phyloP scores from a whole-genome alignment of 768 basidiomycete species.

The Kockovaella imperatae region DNA sequence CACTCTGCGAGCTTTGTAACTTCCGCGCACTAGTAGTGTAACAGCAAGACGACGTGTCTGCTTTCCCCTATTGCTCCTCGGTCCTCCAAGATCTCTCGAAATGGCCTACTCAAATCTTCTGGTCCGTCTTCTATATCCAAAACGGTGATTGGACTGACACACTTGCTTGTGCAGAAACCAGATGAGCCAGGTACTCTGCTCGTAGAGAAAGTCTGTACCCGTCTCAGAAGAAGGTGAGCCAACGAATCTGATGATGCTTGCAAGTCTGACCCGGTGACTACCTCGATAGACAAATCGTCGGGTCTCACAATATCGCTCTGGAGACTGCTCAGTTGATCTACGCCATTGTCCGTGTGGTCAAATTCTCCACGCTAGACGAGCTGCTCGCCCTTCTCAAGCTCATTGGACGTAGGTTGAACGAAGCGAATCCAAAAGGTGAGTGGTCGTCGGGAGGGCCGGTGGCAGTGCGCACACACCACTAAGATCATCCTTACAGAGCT shows the following conservation, averaged over 20 bases:
- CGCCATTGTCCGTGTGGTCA: conserved; percentile 78
- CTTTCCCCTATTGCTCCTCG: no score
- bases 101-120: background rate
- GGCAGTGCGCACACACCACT: background rate
- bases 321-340: conserved; percentile 83
- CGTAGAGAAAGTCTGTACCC: conserved; percentile 27
- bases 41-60: no score
- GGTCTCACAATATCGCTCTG: conserved; percentile 77
- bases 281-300: conserved; percentile 53
- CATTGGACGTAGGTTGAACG: conserved; percentile 71
- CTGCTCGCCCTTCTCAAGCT: conserved; percentile 67
- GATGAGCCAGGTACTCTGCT: conserved; percentile 20
- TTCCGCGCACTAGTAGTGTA: no score
- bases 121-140: no score
- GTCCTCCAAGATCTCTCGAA: no score
- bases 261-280: background rate
- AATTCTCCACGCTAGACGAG: conserved; percentile 79
- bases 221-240: conserved; percentile 26
- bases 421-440: conserved; percentile 90
- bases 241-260: background rate
- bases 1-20: no score
- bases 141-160: no score
- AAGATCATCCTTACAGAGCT: conserved; percentile 56
- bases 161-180: conserved; percentile 17
- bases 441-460: background rate